Evolutionary conservation across 202 grass and related monocot species (phyloP).

Genomic region (Bolboschoenoplectus hybrid): DNA sequence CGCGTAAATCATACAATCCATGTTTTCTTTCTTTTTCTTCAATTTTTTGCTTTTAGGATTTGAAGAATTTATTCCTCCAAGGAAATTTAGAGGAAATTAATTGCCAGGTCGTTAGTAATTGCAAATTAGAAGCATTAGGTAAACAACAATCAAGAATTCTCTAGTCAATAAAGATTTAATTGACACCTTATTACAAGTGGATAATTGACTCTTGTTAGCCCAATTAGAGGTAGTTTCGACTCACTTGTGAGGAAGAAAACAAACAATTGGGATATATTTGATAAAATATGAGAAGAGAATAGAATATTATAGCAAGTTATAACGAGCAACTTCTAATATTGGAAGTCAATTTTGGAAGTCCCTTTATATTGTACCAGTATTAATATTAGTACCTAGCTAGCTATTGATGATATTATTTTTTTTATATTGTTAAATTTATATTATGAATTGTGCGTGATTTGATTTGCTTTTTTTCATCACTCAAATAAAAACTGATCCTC

Average conservation of each 20-base stretch:
- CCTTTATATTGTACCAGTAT: too few relatives aligned
- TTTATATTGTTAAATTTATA: too few relatives aligned
- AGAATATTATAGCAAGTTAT: neutral
- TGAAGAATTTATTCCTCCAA: neutral
- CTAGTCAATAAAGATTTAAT: neutral
- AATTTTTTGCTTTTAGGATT: neutral
- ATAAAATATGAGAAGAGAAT: neutral
- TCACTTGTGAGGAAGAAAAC: neutral
- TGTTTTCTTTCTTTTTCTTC: neutral
- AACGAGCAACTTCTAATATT: neutral
- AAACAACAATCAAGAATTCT: neutral
- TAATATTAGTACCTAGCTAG: too few relatives aligned
- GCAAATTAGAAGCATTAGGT: neutral
- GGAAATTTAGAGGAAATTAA: constrained; percentile 18
- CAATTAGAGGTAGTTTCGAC: neutral
- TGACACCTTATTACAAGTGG: neutral
- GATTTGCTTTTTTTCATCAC: too few relatives aligned
- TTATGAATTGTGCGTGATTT: too few relatives aligned
- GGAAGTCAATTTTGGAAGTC: neutral
- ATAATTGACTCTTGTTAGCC: neutral
- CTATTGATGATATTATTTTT: too few relatives aligned
- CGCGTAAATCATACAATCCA: neutral
- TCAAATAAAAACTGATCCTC: too few relatives aligned
- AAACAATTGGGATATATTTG: neutral
- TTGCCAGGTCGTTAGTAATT: neutral